These are phyloP conservation scores for Dendrobium chrysotoxum DNA, from an alignment of 106 monocot genomes.

Conservation along the genomic window DNA sequence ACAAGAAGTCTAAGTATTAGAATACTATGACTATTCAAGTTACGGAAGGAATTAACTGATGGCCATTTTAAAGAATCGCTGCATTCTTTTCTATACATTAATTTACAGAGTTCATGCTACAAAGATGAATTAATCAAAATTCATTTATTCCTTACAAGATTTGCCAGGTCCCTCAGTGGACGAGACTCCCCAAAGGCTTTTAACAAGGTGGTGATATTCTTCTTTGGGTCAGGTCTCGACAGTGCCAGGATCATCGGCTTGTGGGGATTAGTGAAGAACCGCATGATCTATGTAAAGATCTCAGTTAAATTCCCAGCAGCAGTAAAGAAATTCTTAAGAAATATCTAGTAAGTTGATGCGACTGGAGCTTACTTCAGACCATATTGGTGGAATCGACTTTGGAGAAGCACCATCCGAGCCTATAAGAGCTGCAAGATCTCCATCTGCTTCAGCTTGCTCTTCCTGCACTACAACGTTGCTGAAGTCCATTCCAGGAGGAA, in stretches of 20 bases:
- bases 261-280: slow-evolving; percentile 94
- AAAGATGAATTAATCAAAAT: not conserved
- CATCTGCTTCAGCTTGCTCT: slow-evolving; percentile 48
- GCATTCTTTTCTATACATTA: not conserved
- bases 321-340: not conserved
- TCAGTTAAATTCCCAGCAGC: not conserved
- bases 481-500: slow-evolving; percentile 98
- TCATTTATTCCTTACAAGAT: slow-evolving; percentile 57
- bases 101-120: not conserved
- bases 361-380: slow-evolving; percentile 50
- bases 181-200: slow-evolving; percentile 96
- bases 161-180: slow-evolving; percentile 79
- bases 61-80: not conserved
- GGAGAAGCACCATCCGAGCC: slow-evolving; percentile 55
- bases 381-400: slow-evolving; percentile 59
- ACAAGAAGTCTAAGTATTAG: not conserved
- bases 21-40: too few species aligned
- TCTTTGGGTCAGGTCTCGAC: slow-evolving; percentile 89
- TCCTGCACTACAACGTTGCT: slow-evolving; percentile 80
- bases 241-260: slow-evolving; percentile 95
- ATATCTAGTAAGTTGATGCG: not conserved
- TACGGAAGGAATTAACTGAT: not conserved
- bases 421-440: slow-evolving; percentile 34
- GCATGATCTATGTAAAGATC: slow-evolving; percentile 39
- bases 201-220: slow-evolving; percentile 93